Evolutionary conservation across 106 monocot genomes (phyloP).

Genomic region (Dioscorea zingiberensis): DNA sequence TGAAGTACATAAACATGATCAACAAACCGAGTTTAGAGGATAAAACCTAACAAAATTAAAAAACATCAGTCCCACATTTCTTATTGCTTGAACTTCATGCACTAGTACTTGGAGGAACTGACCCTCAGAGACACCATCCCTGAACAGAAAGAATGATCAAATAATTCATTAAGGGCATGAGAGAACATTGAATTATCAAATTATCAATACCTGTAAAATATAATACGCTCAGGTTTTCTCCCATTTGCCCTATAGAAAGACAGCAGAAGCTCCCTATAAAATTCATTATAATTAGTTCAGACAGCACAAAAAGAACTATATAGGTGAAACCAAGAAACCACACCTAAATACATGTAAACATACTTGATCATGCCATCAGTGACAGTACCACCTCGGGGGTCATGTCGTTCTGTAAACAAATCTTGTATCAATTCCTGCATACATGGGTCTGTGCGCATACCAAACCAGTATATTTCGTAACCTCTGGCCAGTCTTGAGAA

Average conservation of each 20-base stretch:
- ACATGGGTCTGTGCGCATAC: constrained; percentile 93
- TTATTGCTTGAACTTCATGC: constrained; percentile 85
- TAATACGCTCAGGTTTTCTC: constrained; percentile 83
- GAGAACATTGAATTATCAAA: not conserved
- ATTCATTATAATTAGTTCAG: not conserved
- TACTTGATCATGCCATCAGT: constrained; percentile 95
- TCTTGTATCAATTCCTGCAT: constrained; percentile 92
- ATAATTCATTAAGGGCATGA: not conserved
- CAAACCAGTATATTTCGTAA: constrained; percentile 92
- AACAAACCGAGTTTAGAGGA: too few relatives aligned
- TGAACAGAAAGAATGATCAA: constrained; percentile 15
- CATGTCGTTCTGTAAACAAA: constrained; percentile 67
- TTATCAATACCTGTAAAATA: constrained; percentile 72
- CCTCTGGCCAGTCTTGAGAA: constrained; percentile 99
- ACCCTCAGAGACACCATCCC: constrained; percentile 98
- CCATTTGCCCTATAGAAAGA: constrained; percentile 83
- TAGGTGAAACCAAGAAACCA: not conserved
- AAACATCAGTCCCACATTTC: constrained; percentile 41
- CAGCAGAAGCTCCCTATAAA: constrained; percentile 78
- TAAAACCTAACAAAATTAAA: too few relatives aligned
- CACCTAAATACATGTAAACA: too few relatives aligned
- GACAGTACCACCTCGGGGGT: constrained; percentile 64
- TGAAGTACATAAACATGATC: too few relatives aligned
- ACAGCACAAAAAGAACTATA: not conserved
- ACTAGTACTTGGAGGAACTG: constrained; percentile 93